Conservation (phyloP, 2,329 filamentous ascomycete species). For the Dothideomycetidae sp. region DNA sequence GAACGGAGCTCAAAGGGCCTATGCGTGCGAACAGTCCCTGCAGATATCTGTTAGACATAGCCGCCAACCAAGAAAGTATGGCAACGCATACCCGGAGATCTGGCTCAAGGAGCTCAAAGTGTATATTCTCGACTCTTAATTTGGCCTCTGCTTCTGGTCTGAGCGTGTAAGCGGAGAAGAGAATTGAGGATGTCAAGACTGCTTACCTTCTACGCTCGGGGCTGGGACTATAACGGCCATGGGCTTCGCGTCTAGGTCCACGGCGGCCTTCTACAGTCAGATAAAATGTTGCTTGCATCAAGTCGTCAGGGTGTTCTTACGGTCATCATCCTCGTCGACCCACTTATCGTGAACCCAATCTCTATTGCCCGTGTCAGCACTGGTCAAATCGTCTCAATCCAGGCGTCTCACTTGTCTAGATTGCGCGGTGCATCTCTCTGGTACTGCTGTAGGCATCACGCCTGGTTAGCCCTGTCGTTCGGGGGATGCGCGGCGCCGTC, state of each 20-base stretch:
- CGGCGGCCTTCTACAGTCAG: conserved; percentile 13
- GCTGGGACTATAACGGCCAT: conserved; percentile 19
- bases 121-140: conserved; percentile 74
- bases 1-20: conserved; percentile 53
- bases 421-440: conserved; percentile 45
- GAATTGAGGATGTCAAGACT: background rate
- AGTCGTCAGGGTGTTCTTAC: conserved; percentile 4
- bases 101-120: conserved; percentile 78
- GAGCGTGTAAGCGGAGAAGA: background rate
- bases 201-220: conserved; percentile 16
- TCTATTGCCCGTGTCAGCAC: conserved; percentile 23
- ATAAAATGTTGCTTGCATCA: conserved; percentile 12
- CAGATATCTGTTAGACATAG: background rate
- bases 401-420: conserved; percentile 50
- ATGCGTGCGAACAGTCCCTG: conserved; percentile 72
- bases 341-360: conserved; percentile 93
- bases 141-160: conserved; percentile 43
- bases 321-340: conserved; percentile 52
- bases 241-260: conserved; percentile 11
- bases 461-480: conserved; percentile 12
- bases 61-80: background rate
- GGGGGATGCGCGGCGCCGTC: conserved; percentile 51
- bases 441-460: conserved; percentile 24
- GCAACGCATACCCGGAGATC: conserved; percentile 54
- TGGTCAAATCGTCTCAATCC: conserved; percentile 12